phyloP scores from a whole-genome alignment of 1,284 basidiomycete genomes.

The Cystobasidium pallidum region DNA sequence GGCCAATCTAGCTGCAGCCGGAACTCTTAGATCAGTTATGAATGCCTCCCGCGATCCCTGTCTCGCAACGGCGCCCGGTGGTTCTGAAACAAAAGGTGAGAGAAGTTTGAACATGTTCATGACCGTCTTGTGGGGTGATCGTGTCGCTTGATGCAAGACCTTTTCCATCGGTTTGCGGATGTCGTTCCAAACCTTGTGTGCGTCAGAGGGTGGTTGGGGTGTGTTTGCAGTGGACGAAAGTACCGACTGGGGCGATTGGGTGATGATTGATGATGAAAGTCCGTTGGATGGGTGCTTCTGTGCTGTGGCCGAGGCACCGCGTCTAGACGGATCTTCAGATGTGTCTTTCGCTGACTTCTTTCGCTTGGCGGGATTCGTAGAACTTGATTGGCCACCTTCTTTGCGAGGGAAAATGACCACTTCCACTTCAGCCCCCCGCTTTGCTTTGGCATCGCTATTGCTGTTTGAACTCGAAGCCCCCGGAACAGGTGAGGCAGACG shows the following conservation, averaged over 20 bases:
- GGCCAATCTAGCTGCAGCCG: slow-evolving; percentile 11
- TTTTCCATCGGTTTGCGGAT: slow-evolving; percentile 21
- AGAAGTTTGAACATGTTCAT: slow-evolving; percentile 35
- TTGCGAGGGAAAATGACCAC: not conserved
- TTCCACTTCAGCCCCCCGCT: slow-evolving; percentile 6
- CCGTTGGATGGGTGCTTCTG: not conserved
- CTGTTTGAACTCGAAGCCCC: not conserved
- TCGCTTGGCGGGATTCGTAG: slow-evolving; percentile 15
- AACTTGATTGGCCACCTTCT: not conserved
- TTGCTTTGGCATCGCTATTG: not conserved
- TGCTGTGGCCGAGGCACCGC: not conserved
- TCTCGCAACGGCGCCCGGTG: slow-evolving; percentile 12
- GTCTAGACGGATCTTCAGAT: not conserved
- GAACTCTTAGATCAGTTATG: slow-evolving; percentile 28
- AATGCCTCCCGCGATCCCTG: slow-evolving; percentile 21
- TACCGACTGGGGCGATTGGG: not conserved
- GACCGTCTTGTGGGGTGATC: slow-evolving; percentile 37
- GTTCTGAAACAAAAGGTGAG: slow-evolving; percentile 32
- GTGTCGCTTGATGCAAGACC: slow-evolving; percentile 21
- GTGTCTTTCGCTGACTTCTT: not conserved
- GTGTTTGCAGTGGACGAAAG: not conserved
- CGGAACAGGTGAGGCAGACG: slow-evolving; percentile 1
- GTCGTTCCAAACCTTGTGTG: slow-evolving; percentile 21
- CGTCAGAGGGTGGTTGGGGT: not conserved
- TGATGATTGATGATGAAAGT: not conserved